A percentile compares a stretch with the other conserved stretches of the same genome.
phyloP scores from a whole-genome alignment of 2,329 filamentous ascomycete species.

The Paraconiothyrium sp. region DNA sequence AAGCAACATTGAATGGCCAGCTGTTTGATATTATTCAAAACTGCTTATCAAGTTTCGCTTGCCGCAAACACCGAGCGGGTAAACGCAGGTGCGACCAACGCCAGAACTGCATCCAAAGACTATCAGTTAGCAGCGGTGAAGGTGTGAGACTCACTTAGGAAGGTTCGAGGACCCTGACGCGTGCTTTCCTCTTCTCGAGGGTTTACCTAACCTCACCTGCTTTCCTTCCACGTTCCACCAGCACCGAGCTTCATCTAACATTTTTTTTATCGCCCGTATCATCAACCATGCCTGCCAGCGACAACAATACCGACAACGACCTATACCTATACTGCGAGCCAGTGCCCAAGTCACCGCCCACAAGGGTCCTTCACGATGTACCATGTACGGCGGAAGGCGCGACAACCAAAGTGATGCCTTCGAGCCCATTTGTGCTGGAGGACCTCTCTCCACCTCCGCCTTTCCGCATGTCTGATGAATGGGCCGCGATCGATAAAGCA shows the following conservation, averaged over 20 bases:
- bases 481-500: background rate
- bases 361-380: background rate
- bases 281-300: background rate
- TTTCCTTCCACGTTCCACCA: background rate
- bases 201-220: background rate
- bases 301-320: background rate
- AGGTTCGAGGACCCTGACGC: background rate
- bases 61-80: background rate
- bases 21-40: too few relatives aligned
- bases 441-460: background rate
- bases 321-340: constrained; percentile 1
- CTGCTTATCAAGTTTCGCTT: background rate
- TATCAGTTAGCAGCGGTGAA: background rate
- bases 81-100: background rate
- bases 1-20: too few relatives aligned
- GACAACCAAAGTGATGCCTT: background rate
- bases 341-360: background rate
- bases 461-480: background rate
- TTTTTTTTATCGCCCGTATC: background rate
- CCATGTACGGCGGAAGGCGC: background rate
- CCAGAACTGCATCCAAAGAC: background rate
- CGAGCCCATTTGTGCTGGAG: too few relatives aligned
- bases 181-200: background rate
- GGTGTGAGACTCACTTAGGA: background rate
- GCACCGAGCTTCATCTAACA: background rate